phyloP scores from a whole-genome alignment of 169 alveolate genomes.

The Plasmodium malariae region DNA sequence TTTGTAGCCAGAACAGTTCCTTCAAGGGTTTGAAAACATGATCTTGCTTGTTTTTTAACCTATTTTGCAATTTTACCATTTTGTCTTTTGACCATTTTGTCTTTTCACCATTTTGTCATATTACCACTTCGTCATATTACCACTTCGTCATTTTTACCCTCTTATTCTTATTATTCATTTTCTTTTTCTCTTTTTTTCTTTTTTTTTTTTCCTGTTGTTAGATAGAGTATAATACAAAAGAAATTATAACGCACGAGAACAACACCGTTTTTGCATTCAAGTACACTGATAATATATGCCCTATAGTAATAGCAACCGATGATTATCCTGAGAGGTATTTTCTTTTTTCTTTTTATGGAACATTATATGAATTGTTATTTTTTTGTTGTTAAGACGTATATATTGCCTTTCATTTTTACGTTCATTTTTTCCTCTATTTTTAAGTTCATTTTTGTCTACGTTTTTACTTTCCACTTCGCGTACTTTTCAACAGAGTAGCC shows the following conservation, averaged over 20 bases:
- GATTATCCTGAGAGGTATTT: conserved; percentile 73
- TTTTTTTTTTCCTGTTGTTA: not conserved
- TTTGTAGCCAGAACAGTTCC: conserved; percentile 77
- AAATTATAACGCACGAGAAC: conserved; percentile 72
- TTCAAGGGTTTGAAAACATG: conserved; percentile 64
- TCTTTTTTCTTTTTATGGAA: conserved; percentile 30
- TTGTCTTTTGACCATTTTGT: not conserved
- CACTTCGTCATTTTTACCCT: too few relatives aligned
- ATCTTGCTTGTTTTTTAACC: not conserved
- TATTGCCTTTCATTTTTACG: not conserved
- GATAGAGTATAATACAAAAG: conserved; percentile 74
- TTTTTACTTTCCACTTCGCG: not conserved
- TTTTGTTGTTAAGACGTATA: not conserved
- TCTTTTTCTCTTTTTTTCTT: not conserved
- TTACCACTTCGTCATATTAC: too few relatives aligned
- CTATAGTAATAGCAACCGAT: conserved; percentile 70
- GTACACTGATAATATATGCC: conserved; percentile 60
- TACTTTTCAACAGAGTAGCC: conserved; percentile 37
- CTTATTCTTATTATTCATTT: too few relatives aligned
- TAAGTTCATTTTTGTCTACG: not conserved
- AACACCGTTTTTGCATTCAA: conserved; percentile 70
- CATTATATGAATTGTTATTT: too few relatives aligned
- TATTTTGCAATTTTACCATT: not conserved
- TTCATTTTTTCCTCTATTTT: not conserved
- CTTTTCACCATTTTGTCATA: not conserved